These are phyloP conservation scores for Aphanomyces cochlioides DNA, from an alignment of 352 stramenopile species.

Conservation along the genomic window DNA sequence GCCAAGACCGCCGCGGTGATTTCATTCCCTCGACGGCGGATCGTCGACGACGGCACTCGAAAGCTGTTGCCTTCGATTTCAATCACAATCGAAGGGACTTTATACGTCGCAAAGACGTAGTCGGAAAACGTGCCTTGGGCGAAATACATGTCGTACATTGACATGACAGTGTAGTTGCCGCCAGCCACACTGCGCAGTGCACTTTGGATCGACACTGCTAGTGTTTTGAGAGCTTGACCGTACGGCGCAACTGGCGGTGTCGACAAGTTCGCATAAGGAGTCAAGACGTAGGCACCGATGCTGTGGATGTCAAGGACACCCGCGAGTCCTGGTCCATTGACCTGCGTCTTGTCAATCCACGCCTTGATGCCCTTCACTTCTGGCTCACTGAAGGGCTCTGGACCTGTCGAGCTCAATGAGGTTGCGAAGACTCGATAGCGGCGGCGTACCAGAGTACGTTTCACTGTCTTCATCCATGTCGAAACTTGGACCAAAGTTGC, in stretches of 20 bases:
- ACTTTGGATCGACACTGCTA: conserved; percentile 30
- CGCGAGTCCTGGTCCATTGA: conserved; percentile 30
- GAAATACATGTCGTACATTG: conserved; percentile 36
- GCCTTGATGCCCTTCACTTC: conserved; percentile 5
- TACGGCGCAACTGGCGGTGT: conserved; percentile 32
- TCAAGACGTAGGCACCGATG: conserved; percentile 54
- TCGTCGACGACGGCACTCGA: conserved; percentile 28
- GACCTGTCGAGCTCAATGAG: not conserved
- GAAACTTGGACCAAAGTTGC: conserved; percentile 35
- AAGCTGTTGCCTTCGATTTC: conserved; percentile 38
- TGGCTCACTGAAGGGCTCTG: conserved; percentile 10
- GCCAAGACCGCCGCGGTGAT: conserved; percentile 34
- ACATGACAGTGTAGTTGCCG: conserved; percentile 17
- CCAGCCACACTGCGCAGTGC: conserved; percentile 30
- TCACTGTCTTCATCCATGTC: conserved; percentile 1
- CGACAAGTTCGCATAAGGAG: conserved; percentile 57
- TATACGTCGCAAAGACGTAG: conserved; percentile 33
- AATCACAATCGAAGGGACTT: conserved; percentile 33
- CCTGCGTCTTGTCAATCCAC: not conserved
- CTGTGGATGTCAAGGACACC: conserved; percentile 67
- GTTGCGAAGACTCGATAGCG: not conserved
- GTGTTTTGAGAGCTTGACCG: conserved; percentile 27
- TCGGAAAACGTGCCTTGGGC: conserved; percentile 35
- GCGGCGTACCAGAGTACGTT: conserved; percentile 8
- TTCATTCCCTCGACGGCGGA: conserved; percentile 33